Conservation (phyloP, 2,329 filamentous ascomycete species). For the Tolypocladium tropicale region DNA sequence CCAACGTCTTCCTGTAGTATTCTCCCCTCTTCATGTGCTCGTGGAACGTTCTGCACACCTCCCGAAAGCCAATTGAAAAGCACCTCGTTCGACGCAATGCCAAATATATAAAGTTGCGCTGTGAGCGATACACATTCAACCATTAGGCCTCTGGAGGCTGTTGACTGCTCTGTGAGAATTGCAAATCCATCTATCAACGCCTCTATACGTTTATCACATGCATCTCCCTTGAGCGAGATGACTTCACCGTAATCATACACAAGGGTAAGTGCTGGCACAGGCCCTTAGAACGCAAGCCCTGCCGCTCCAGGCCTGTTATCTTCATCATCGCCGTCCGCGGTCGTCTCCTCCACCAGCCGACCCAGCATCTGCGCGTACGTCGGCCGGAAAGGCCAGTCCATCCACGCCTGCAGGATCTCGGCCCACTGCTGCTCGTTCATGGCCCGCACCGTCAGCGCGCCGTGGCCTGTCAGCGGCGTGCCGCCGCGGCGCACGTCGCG, state of each 20-base stretch:
- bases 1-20: background rate
- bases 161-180: background rate
- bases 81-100: no score
- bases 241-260: background rate
- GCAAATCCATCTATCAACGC: background rate
- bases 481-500: conserved; percentile 39
- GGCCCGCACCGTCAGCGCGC: conserved; percentile 32
- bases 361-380: conserved; percentile 36
- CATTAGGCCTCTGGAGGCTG: background rate
- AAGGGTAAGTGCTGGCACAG: background rate
- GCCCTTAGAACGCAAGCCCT: background rate
- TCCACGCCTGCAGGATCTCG: conserved; percentile 49
- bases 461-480: conserved; percentile 23
- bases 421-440: conserved; percentile 45
- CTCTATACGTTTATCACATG: background rate
- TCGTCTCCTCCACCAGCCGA: conserved; percentile 22
- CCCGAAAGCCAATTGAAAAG: no score
- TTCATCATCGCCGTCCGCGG: conserved; percentile 8
- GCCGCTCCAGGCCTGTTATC: background rate
- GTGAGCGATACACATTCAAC: background rate
- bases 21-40: background rate
- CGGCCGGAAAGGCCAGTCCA: conserved; percentile 56
- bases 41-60: no score
- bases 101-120: no score
- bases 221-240: background rate